Evolutionary conservation across 106 monocot species (phyloP), one percentile per base, ranked within the genome.

Genomic region (Gastrodia elata): DNA sequence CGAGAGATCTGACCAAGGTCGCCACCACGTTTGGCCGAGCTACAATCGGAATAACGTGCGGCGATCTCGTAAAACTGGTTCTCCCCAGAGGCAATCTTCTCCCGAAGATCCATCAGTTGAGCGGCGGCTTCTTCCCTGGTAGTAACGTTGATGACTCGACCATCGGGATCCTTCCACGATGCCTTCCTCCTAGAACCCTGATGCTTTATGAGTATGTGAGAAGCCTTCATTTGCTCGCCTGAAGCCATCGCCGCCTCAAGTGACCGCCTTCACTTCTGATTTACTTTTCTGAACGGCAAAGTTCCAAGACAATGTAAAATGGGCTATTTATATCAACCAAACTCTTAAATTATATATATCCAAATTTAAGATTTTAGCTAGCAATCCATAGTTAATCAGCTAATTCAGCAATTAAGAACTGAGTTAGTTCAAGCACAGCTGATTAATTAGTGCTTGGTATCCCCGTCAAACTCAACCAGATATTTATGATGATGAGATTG

Each of bases 21-120:
- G 28, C 94, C 94, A n/a, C 94, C 94, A 59, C 94, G 94, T 83
- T 94, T 94, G 76, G 91, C 91, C 26, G 94, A 95, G 76, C 76
- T 88, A 71, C 94, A 95, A 59, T 95, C 89, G 25, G 94, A 95
- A 74, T 83, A 69, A 13, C 75, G 42, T 46, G 78, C 34, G 25
- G 94, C 91, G 38, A 91, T 71, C 67, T 85, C 82, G 64, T 89
- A 89, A 76, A 95, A 95, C 61, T 43, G 83, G 72, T 72, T 81
- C 35, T 80, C 38, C 16, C 91, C 91, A 1, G 85, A 75, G 36
- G 71, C 38, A 44, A 95, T 91, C 74, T 87, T 74, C 25, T 83
- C 85, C 59, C 76, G 77, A 35, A 91, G 76, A 38, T 72, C 69
- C 49, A 24, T 76, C 56, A 89, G 84, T 76, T 64, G 78, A 49